phyloP scores from a whole-genome alignment of 495 filamentous ascomycete genomes.

The Barbatosphaeria neglecta region DNA sequence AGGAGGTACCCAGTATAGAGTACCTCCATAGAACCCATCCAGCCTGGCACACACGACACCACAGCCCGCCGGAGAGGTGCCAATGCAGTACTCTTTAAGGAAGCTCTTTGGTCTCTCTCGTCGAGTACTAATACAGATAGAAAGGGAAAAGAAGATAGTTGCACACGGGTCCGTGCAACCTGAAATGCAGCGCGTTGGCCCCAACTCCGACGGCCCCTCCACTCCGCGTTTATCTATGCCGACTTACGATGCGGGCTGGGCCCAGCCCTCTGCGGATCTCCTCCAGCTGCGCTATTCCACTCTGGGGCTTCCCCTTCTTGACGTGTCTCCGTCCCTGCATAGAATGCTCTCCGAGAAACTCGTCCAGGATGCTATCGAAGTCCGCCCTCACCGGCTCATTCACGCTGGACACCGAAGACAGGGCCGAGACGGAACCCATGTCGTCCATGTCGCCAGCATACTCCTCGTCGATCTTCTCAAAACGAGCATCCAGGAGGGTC shows the following conservation, averaged over 20 bases:
- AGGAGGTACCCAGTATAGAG: no score
- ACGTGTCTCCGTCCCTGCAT: slow-evolving; percentile 69
- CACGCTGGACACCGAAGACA: slow-evolving; percentile 39
- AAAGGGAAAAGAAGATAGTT: no score
- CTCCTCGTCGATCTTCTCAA: slow-evolving; percentile 77
- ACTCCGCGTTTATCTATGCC: not conserved
- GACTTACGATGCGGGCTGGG: slow-evolving; percentile 39
- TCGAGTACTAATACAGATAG: no score
- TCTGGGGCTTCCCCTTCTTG: slow-evolving; percentile 71
- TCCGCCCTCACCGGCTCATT: slow-evolving; percentile 50
- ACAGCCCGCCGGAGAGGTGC: no score
- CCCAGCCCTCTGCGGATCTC: slow-evolving; percentile 76
- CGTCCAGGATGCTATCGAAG: slow-evolving; percentile 85
- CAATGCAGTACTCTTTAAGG: no score
- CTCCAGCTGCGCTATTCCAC: slow-evolving; percentile 78
- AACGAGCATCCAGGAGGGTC: slow-evolving; percentile 73
- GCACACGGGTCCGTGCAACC: not conserved
- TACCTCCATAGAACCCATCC: no score
- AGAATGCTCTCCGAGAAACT: slow-evolving; percentile 72
- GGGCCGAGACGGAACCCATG: slow-evolving; percentile 32
- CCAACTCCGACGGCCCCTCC: not conserved
- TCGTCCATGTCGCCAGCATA: slow-evolving; percentile 68
- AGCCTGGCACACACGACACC: no score
- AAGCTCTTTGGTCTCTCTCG: no score
- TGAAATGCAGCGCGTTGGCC: not conserved